Evolutionary conservation across 306 rosid species (phyloP), one percentile per base, ranked within the genome.

Genomic region (Vicia faba): DNA sequence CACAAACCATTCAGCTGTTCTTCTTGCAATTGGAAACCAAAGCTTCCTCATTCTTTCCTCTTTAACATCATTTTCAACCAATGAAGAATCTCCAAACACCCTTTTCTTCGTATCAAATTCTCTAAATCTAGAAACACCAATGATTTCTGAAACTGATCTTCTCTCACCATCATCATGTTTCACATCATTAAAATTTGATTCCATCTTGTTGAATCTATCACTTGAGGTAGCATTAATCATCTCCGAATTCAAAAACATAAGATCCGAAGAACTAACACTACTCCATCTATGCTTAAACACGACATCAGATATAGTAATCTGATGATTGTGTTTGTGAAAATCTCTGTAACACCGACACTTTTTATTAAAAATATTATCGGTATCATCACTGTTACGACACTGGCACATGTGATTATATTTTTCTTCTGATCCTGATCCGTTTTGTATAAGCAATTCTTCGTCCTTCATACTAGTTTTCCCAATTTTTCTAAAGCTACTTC

Each of bases 1-100:
- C 70, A 87, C 96, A 89, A 83, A 93, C 98, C 96, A 89, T 59
- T 75, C 87, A 53, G 84, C 95, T 80, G 98, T 93, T 86, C 82
- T 89, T 82, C 69, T 82, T 1, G 97, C 97, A 74, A 93, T 89
- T 26, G 96, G 93, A 68, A 81, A 80, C 98, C 98, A 93, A 77
- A 81, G 74, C 66, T 79, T 81, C 70, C 97, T 83, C 57, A 14
- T 56, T 73, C 85, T 89, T 72, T 89, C 96, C 68, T 84, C 91
- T 73, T 69, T 84, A 7, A 66, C 78, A 71, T 67, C 83, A 68
- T 60, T 79, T 77, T 53, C 87, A 59, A 65, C 18, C 70, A 73
- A 74, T 68, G 81, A 83, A 70, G 81, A 70, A 13, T 82, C 84
- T 11, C 54, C 46, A 14, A 74, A 25, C 7, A 49, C 74, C 26